phyloP scores from a whole-genome alignment of 441 rosid genomes.

The California macrophylla region DNA sequence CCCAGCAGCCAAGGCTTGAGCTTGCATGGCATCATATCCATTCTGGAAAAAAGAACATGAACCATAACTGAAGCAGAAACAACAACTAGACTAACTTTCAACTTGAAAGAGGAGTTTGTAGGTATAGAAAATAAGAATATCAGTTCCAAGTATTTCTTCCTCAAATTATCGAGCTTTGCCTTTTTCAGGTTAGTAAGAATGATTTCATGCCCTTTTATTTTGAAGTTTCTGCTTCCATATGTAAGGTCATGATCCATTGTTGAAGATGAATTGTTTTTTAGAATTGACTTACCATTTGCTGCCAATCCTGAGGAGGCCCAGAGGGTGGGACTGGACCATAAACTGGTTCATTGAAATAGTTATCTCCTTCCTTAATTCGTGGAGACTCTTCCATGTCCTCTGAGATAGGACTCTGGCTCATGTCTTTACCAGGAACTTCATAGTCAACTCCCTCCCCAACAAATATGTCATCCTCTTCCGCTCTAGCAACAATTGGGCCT shows the following conservation, averaged over 20 bases:
- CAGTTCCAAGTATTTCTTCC: constrained; percentile 2
- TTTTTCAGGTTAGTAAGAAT: background rate
- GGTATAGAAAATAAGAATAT: background rate
- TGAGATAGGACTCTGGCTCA: constrained; percentile 72
- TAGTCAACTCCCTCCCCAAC: constrained; percentile 78
- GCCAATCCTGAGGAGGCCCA: constrained; percentile 65
- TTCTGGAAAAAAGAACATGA: constrained; percentile 35
- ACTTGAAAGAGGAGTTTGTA: background rate
- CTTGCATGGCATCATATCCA: constrained; percentile 64
- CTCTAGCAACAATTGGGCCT: constrained; percentile 45
- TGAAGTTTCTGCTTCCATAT: background rate
- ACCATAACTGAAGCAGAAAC: background rate
- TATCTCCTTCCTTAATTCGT: constrained; percentile 56
- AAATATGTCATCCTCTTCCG: constrained; percentile 76
- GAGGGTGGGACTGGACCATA: constrained; percentile 78
- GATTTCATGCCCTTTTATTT: background rate
- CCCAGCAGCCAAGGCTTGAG: constrained; percentile 54
- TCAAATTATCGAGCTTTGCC: background rate
- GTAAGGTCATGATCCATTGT: background rate
- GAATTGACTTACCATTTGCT: constrained; percentile 48
- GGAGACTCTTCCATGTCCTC: constrained; percentile 99
- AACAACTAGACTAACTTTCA: background rate
- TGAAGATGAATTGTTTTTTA: background rate
- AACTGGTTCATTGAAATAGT: constrained; percentile 59
- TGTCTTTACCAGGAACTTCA: constrained; percentile 62